phyloP scores from a whole-genome alignment of 2,329 filamentous ascomycete genomes.

The Sclerotinia nivalis region DNA sequence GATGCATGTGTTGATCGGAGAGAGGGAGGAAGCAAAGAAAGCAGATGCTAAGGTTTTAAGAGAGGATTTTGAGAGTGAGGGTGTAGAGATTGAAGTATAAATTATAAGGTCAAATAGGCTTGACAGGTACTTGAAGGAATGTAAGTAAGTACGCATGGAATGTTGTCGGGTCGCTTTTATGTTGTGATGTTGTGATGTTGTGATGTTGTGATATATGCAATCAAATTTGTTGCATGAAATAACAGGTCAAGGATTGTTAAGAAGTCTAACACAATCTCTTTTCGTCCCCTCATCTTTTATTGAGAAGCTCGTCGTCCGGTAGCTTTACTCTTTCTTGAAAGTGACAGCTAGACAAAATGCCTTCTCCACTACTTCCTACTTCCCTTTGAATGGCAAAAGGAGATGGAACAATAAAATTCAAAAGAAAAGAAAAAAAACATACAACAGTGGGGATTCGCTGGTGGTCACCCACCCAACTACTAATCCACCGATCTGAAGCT shows the following conservation, averaged over 20 bases:
- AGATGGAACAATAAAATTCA: neutral
- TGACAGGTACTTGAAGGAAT: neutral
- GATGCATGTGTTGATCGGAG: constrained; percentile 34
- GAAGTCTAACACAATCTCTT: no score
- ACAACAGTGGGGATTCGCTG: neutral
- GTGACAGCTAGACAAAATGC: no score
- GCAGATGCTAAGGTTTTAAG: constrained; percentile 17
- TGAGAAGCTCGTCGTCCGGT: no score
- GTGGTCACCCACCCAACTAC: no score
- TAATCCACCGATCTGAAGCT: neutral
- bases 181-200: no score
- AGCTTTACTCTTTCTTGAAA: no score
- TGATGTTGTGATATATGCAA: no score
- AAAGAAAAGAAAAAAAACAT: neutral
- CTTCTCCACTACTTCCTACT: neutral
- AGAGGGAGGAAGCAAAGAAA: constrained; percentile 8
- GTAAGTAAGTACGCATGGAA: neutral
- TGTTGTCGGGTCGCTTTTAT: neutral
- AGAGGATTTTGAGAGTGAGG: constrained; percentile 20
- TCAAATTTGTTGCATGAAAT: no score
- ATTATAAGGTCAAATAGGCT: neutral
- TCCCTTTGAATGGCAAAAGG: neutral
- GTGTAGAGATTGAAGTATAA: constrained; percentile 10
- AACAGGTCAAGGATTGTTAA: no score
- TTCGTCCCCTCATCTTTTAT: no score